Conservation (phyloP, 2,329 filamentous ascomycete genomes). For the Diaporthe aspalathi region DNA sequence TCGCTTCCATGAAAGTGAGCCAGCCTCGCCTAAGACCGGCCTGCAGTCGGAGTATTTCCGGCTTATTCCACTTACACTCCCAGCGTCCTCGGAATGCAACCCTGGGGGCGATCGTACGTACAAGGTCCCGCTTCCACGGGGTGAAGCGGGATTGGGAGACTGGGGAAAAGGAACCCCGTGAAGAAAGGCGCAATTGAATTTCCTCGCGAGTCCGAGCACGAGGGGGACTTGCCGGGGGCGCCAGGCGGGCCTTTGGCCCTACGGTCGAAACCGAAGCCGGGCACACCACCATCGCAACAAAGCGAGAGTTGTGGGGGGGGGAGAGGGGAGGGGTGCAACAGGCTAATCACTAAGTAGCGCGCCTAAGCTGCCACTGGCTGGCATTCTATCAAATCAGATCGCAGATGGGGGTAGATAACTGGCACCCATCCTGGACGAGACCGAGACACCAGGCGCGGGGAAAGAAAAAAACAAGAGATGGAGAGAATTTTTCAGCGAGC, state of each 20-base stretch:
- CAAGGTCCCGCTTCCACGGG: slow-evolving; percentile 3
- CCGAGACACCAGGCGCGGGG: neutral
- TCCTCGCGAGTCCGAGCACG: neutral
- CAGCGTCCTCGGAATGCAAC: neutral
- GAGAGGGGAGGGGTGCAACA: too few species aligned
- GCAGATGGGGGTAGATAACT: neutral
- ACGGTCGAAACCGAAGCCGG: slow-evolving; percentile 26
- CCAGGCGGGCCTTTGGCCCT: neutral
- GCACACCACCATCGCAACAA: slow-evolving; percentile 29
- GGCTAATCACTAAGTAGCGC: neutral
- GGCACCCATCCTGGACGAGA: too few species aligned
- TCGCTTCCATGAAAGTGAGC: too few species aligned
- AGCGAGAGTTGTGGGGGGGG: neutral
- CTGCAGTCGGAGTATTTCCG: neutral
- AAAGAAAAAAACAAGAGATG: too few species aligned
- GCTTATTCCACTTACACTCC: neutral
- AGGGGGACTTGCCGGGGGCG: neutral
- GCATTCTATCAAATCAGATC: neutral
- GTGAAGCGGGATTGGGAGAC: too few species aligned
- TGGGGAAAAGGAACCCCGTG: too few species aligned
- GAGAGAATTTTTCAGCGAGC: neutral
- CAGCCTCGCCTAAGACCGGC: neutral
- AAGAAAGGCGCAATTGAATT: neutral
- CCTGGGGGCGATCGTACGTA: neutral
- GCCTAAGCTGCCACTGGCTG: neutral